phyloP scores from a whole-genome alignment of 108 stramenopile species.

The Pseudonitzschia multiseries region DNA sequence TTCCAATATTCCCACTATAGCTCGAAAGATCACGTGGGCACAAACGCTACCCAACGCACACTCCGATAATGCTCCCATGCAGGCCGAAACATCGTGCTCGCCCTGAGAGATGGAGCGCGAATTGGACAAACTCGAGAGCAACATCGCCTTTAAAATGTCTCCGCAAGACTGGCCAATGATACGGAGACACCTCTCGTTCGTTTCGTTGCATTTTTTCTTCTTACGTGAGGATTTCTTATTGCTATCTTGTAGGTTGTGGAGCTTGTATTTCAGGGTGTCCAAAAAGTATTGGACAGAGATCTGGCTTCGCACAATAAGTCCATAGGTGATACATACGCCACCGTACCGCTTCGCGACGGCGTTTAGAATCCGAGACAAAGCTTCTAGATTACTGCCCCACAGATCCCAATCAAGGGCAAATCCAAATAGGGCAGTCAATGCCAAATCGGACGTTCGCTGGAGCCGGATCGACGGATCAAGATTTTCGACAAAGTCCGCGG shows the following conservation, averaged over 20 bases:
- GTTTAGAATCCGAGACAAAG: constrained; percentile 47
- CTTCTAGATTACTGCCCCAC: constrained; percentile 59
- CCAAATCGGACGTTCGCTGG: constrained; percentile 74
- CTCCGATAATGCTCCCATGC: constrained; percentile 73
- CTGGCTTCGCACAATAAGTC: constrained; percentile 71
- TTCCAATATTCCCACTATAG: constrained; percentile 65
- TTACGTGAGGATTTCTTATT: neutral
- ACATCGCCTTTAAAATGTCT: constrained; percentile 67
- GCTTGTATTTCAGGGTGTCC: constrained; percentile 62
- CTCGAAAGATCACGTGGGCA: constrained; percentile 62
- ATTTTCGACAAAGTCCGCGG: constrained; percentile 29
- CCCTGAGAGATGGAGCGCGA: constrained; percentile 61
- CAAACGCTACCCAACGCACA: constrained; percentile 70
- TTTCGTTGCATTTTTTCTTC: constrained; percentile 15
- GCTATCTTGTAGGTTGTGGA: constrained; percentile 13
- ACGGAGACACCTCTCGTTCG: neutral
- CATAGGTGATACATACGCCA: constrained; percentile 40
- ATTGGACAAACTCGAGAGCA: constrained; percentile 62
- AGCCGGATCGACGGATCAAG: constrained; percentile 43
- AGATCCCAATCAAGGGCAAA: constrained; percentile 81
- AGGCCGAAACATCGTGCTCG: constrained; percentile 80
- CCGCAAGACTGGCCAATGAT: constrained; percentile 25
- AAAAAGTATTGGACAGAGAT: constrained; percentile 81
- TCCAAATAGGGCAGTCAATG: constrained; percentile 73
- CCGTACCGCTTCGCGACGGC: constrained; percentile 60